phyloP scores from a whole-genome alignment of 202 grass and related monocot genomes.

The Eragrostis tef region DNA sequence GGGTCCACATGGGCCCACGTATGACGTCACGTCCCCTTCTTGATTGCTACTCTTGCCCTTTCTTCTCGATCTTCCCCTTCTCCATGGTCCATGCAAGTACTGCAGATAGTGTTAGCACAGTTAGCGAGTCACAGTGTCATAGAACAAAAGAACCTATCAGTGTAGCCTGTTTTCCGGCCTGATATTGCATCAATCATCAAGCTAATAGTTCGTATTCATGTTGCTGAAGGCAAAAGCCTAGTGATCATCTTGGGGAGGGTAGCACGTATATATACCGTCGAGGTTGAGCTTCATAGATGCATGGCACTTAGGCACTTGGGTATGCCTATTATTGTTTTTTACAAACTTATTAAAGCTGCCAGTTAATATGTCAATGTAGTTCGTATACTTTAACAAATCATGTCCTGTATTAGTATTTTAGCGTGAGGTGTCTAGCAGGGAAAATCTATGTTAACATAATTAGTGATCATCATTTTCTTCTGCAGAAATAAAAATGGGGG shows the following conservation, averaged over 20 bases:
- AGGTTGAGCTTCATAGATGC: not conserved
- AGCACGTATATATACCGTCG: not conserved
- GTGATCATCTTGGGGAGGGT: not conserved
- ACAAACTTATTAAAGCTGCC: not conserved
- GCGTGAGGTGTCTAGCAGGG: not conserved
- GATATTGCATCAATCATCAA: conserved; percentile 1
- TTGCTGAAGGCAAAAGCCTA: not conserved
- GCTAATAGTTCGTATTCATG: not conserved
- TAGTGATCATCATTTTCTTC: not conserved
- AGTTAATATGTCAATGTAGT: not conserved
- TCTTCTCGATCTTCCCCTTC: conserved; percentile 22
- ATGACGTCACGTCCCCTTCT: conserved; percentile 50
- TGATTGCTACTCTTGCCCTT: conserved; percentile 3
- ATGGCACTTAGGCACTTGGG: not conserved
- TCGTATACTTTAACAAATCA: not conserved
- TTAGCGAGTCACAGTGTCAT: no score
- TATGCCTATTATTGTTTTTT: not conserved
- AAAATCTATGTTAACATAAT: not conserved
- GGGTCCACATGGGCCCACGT: conserved; percentile 11
- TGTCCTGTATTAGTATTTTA: not conserved
- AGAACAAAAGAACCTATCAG: conserved; percentile 28
- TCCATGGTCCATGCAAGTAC: conserved; percentile 33
- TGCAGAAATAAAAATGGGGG: not conserved
- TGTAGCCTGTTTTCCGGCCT: conserved; percentile 19
- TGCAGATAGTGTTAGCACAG: conserved; percentile 39